A percentile compares a stretch with the other conserved stretches of the same genome.
These are phyloP conservation scores for Phaeosphaeria sp. DNA, from an alignment of 2,329 filamentous ascomycete species.

Conservation along the genomic window DNA sequence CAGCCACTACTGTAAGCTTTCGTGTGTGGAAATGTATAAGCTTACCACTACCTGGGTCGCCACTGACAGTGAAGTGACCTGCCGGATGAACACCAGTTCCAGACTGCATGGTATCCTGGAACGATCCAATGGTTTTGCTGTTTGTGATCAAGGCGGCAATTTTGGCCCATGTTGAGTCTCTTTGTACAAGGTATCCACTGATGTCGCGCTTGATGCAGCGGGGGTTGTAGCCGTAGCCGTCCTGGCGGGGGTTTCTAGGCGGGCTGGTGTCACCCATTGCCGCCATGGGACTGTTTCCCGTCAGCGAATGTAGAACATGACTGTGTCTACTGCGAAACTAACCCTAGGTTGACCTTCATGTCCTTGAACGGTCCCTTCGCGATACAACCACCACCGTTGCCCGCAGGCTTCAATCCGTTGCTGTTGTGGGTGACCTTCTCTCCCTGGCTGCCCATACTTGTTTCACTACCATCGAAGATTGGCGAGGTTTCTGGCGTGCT, in stretches of 20 bases:
- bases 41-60: slow-evolving; percentile 51
- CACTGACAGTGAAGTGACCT: slow-evolving; percentile 55
- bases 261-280: slow-evolving; percentile 29
- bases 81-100: slow-evolving; percentile 50
- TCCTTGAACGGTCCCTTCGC: slow-evolving; percentile 58
- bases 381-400: slow-evolving; percentile 64
- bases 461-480: slow-evolving; percentile 64
- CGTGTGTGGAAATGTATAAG: neutral
- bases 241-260: slow-evolving; percentile 47
- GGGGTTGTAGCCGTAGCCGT: slow-evolving; percentile 46
- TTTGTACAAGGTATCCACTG: slow-evolving; percentile 33
- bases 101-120: slow-evolving; percentile 49
- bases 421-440: slow-evolving; percentile 35
- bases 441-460: slow-evolving; percentile 57
- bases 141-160: slow-evolving; percentile 34
- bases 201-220: slow-evolving; percentile 52
- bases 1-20: neutral
- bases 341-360: slow-evolving; percentile 42
- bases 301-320: neutral
- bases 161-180: slow-evolving; percentile 37
- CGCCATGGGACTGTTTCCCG: slow-evolving; percentile 26
- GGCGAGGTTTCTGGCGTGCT: slow-evolving; percentile 56
- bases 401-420: slow-evolving; percentile 49
- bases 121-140: slow-evolving; percentile 40
- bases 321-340: slow-evolving; percentile 4